Evolutionary conservation across 805 yeast species (phyloP), one percentile per base, ranked within the genome.

Genomic region (Sungouiella blattae): DNA sequence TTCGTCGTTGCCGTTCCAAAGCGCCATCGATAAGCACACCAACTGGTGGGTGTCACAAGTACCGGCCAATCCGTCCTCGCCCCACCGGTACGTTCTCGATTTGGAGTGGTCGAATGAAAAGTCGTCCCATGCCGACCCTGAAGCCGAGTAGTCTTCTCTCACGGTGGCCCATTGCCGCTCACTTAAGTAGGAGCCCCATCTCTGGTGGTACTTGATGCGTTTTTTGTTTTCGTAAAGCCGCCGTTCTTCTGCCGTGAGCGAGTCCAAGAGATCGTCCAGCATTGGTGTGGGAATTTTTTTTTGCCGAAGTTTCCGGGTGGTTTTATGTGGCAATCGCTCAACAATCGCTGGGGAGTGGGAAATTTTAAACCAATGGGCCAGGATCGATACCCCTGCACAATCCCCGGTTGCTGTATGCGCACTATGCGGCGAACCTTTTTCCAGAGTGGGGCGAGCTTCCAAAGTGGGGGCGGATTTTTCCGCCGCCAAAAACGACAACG

Each of bases 61-160:
- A 32, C 97, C 97, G 8, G 91, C 94, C 47, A 88, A 65, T 2
- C 97, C 97, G 57, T 88, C 96, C 58, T 89, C 97, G 27, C 96
- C 95, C 97, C 97, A 88, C 28, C 97, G 71, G 57, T 84, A 88
- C 11, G 86, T 77, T 46, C 97, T 68, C 15, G 88, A 76, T 40
- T 78, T 71, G 2, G 94, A 83, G 41, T 86, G 87, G 40, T 86
- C 94, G 57, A 87, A 87, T 6, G 94, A 86, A 60, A 88, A 88
- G 48, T 78, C 77, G 25, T 78, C 71, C 97, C 97, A 88, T 3
- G 96, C 96, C 48, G 87, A 87, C 28, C 97, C 97, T 47, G 79
- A 75, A 33, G 62, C 69, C 0, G 95, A 83, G 60, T 88, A 88
- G 56, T 87, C 96, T 60, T 88, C 96, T 41, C 96, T 68, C 4